phyloP scores from a whole-genome alignment of 176 grass and related monocot genomes.

The Thalia dealbata region DNA sequence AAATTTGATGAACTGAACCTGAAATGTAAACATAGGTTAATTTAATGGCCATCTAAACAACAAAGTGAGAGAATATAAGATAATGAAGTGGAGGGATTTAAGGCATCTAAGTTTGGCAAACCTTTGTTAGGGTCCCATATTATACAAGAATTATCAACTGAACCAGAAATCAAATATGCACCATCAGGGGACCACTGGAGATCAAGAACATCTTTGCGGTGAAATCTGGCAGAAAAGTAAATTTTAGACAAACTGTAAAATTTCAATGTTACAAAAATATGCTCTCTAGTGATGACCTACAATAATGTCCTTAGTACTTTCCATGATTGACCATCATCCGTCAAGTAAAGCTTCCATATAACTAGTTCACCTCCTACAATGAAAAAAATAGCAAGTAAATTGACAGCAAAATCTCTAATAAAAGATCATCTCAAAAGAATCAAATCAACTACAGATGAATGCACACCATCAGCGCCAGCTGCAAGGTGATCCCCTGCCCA shows the following conservation, averaged over 20 bases:
- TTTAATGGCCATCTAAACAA: neutral
- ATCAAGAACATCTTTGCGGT: conserved; percentile 93
- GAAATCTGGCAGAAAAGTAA: conserved; percentile 46
- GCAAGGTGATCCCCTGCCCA: conserved; percentile 62
- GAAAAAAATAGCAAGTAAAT: neutral
- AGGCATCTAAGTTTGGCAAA: conserved; percentile 5
- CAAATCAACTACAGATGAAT: conserved; percentile 1
- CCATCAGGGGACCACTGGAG: conserved; percentile 80
- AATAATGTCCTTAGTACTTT: conserved; percentile 13
- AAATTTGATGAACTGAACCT: conserved; percentile 66
- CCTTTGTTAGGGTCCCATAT: conserved; percentile 94
- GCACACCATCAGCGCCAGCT: conserved; percentile 82
- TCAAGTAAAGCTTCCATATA: conserved; percentile 54
- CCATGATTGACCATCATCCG: conserved; percentile 29
- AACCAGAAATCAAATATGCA: conserved; percentile 65
- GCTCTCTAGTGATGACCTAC: neutral
- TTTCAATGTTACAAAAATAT: neutral
- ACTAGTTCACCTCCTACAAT: conserved; percentile 67
- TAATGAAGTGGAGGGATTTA: neutral
- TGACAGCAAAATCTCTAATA: neutral
- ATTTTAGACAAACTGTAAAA: neutral
- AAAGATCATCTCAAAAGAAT: neutral
- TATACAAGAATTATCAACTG: conserved; percentile 96
- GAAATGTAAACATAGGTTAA: conserved; percentile 11
- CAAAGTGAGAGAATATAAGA: neutral